Conservation (phyloP, 2,329 filamentous ascomycete species). For the Calonectria ilicicola region DNA sequence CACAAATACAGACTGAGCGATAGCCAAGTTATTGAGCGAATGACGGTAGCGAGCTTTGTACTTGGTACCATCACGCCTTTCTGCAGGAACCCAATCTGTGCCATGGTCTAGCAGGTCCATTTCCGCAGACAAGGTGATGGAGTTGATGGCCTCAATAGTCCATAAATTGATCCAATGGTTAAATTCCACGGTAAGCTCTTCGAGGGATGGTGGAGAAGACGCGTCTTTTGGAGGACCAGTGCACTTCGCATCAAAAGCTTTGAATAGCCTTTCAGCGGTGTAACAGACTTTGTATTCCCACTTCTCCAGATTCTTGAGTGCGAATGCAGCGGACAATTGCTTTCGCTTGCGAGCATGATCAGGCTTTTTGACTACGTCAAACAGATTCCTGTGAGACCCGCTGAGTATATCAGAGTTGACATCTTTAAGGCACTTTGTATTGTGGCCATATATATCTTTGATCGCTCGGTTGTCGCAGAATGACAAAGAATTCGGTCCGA, state of each 20-base stretch:
- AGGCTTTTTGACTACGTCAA: slow-evolving; percentile 61
- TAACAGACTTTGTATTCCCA: slow-evolving; percentile 67
- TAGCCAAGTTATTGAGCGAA: slow-evolving; percentile 60
- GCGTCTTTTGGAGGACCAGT: slow-evolving; percentile 45
- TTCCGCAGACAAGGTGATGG: slow-evolving; percentile 62
- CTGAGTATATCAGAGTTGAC: slow-evolving; percentile 55
- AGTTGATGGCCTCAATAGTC: slow-evolving; percentile 65
- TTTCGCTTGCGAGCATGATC: slow-evolving; percentile 64
- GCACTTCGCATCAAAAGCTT: slow-evolving; percentile 55
- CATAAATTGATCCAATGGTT: slow-evolving; percentile 64
- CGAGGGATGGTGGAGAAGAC: slow-evolving; percentile 37
- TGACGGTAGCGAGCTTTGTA: slow-evolving; percentile 59
- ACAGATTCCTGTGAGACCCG: slow-evolving; percentile 62
- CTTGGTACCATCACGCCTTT: slow-evolving; percentile 57
- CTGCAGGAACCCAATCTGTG: slow-evolving; percentile 54
- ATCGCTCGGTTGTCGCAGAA: slow-evolving; percentile 30
- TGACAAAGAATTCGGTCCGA: slow-evolving; percentile 35
- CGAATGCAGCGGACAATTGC: slow-evolving; percentile 61
- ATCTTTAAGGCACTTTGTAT: slow-evolving; percentile 61
- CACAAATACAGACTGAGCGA: slow-evolving; percentile 59
- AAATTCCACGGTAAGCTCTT: slow-evolving; percentile 60
- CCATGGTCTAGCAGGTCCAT: slow-evolving; percentile 63
- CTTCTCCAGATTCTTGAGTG: slow-evolving; percentile 62
- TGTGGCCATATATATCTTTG: slow-evolving; percentile 54
- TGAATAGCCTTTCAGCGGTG: slow-evolving; percentile 58